These are phyloP conservation scores for Linnemannia elongata DNA, from an alignment of 192 early-diverging fungal species.

Conservation along the genomic window DNA sequence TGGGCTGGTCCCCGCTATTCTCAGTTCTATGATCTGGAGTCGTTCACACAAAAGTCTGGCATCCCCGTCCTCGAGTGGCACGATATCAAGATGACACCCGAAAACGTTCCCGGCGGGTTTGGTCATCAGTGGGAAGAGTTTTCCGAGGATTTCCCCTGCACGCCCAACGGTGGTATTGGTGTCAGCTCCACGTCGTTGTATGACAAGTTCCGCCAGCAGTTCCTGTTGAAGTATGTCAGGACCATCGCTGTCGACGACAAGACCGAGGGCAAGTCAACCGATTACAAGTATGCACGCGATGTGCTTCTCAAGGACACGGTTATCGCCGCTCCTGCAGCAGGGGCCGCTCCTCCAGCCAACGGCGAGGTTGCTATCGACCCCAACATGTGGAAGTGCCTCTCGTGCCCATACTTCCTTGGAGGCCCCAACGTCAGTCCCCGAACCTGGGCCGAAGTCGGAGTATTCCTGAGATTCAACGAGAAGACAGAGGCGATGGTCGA, in stretches of 20 bases:
- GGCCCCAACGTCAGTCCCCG: constrained; percentile 12
- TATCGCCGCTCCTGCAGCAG: not conserved
- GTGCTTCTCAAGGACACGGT: constrained; percentile 33
- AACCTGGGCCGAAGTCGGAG: constrained; percentile 33
- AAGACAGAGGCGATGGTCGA: constrained; percentile 45
- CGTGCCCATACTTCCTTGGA: constrained; percentile 33
- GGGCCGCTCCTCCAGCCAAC: not conserved
- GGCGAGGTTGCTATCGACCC: constrained; percentile 11
- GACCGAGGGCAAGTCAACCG: constrained; percentile 26
- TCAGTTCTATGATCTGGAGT: constrained; percentile 34
- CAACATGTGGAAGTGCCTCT: constrained; percentile 45
- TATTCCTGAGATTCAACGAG: constrained; percentile 37
- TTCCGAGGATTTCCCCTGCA: constrained; percentile 37
- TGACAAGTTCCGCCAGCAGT: constrained; percentile 45
- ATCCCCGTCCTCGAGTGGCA: constrained; percentile 40
- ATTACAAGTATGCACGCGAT: constrained; percentile 33
- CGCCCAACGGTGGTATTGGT: constrained; percentile 35
- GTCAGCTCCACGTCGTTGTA: constrained; percentile 6
- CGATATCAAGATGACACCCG: constrained; percentile 36
- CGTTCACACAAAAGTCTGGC: constrained; percentile 22
- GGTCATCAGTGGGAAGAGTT: constrained; percentile 33
- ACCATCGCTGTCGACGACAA: constrained; percentile 1
- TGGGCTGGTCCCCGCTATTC: constrained; percentile 46
- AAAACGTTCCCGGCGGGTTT: constrained; percentile 15
- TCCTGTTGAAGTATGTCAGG: constrained; percentile 26